These are phyloP conservation scores for Fusarium pseudoanthophilum DNA, from an alignment of 2,329 filamentous ascomycete species.

Conservation along the genomic window DNA sequence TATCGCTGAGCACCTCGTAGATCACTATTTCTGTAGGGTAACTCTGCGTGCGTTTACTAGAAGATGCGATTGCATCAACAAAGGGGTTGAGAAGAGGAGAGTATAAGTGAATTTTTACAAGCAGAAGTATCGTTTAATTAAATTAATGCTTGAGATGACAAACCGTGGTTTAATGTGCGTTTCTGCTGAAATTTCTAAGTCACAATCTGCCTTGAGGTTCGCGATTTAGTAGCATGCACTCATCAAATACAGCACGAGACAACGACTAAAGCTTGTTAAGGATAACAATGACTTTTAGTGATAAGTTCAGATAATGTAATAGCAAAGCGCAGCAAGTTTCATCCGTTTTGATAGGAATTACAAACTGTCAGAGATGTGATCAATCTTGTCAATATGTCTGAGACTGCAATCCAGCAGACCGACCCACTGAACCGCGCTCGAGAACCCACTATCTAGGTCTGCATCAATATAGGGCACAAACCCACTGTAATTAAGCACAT, in stretches of 20 bases:
- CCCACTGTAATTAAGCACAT: fast-evolving
- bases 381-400: neutral
- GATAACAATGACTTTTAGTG: fast-evolving
- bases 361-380: too few species aligned
- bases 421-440: fast-evolving
- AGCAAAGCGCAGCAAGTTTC: fast-evolving
- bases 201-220: neutral
- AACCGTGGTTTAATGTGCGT: too few species aligned
- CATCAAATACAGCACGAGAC: too few species aligned
- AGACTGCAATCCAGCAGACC: fast-evolving
- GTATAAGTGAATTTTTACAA: neutral
- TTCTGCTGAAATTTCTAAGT: too few species aligned
- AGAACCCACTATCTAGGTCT: fast-evolving
- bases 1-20: too few species aligned
- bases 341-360: too few species aligned
- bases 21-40: neutral
- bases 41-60: neutral
- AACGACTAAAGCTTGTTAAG: fast-evolving
- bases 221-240: too few species aligned
- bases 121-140: too few species aligned
- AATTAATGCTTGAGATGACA: too few species aligned
- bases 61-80: neutral
- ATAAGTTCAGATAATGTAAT: neutral
- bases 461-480: neutral
- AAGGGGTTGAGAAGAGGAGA: neutral